These are phyloP conservation scores for Handroanthus guayacan DNA, from an alignment of 257 asterid species.

Conservation along the genomic window DNA sequence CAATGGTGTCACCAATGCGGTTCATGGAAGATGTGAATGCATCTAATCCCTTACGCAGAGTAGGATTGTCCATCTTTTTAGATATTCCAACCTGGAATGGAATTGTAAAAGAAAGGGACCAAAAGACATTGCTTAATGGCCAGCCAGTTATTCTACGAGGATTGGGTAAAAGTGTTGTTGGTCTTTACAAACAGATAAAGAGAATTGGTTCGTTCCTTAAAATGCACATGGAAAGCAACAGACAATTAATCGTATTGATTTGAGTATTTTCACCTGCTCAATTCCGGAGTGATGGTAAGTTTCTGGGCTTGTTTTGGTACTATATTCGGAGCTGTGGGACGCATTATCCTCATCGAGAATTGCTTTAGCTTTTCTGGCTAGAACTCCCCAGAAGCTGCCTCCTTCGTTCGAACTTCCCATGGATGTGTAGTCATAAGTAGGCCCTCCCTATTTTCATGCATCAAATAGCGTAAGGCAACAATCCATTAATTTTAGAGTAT, in stretches of 20 bases:
- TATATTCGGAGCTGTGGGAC: conserved; percentile 31
- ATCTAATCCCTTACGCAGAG: conserved; percentile 46
- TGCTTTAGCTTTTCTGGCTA: conserved; percentile 83
- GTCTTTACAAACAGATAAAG: not conserved
- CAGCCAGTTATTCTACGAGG: not conserved
- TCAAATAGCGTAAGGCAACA: not conserved
- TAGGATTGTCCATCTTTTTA: conserved; percentile 62
- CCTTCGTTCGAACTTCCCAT: conserved; percentile 65
- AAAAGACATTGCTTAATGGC: conserved; percentile 13
- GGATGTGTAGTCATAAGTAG: conserved; percentile 65
- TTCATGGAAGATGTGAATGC: conserved; percentile 66
- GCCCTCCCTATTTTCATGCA: conserved; percentile 50
- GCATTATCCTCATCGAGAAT: conserved; percentile 48
- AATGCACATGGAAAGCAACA: too few species aligned
- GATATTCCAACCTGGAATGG: conserved; percentile 39
- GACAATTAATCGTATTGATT: too few species aligned
- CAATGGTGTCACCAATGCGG: conserved; percentile 66
- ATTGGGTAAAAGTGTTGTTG: not conserved
- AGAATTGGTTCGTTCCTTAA: too few species aligned
- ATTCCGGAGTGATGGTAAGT: not conserved
- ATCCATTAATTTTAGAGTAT: not conserved
- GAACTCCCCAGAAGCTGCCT: conserved; percentile 92
- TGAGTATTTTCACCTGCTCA: conserved; percentile 22
- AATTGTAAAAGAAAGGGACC: not conserved
- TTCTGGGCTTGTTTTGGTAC: conserved; percentile 30